These are phyloP conservation scores for Hyaloscypha variabilis DNA, from an alignment of 495 filamentous ascomycete species.

Conservation along the genomic window DNA sequence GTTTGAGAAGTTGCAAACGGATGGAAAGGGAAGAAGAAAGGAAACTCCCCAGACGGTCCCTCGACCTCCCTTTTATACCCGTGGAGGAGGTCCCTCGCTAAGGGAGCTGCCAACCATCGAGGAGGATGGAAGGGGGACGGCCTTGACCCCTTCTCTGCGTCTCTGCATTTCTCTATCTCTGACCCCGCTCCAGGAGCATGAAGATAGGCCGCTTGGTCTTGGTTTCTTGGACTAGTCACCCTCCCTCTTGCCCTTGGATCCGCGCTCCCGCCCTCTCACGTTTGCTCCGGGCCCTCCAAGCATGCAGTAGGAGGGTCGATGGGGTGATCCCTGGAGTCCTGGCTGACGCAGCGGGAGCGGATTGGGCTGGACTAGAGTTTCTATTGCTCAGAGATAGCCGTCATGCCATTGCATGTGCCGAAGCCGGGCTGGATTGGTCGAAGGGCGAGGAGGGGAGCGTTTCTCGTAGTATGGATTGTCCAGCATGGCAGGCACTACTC, in stretches of 20 bases:
- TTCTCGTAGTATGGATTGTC: slow-evolving; percentile 12
- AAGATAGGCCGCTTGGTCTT: slow-evolving; percentile 30
- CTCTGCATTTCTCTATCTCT: slow-evolving; percentile 36
- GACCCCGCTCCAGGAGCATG: slow-evolving; percentile 51
- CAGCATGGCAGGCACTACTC: not conserved
- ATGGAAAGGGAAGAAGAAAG: slow-evolving; percentile 53
- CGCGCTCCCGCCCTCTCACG: slow-evolving; percentile 30
- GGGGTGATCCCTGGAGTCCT: slow-evolving; percentile 41
- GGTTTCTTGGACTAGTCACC: slow-evolving; percentile 36
- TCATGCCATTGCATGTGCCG: slow-evolving; percentile 32
- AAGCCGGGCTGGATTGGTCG: slow-evolving; percentile 26
- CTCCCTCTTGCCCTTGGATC: slow-evolving; percentile 33
- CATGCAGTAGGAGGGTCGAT: slow-evolving; percentile 32
- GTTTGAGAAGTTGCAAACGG: slow-evolving; percentile 40
- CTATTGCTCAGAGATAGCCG: slow-evolving; percentile 48
- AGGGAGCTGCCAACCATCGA: slow-evolving; percentile 37
- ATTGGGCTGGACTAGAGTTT: slow-evolving; percentile 44
- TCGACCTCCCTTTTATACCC: slow-evolving; percentile 65
- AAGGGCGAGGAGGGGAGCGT: not conserved
- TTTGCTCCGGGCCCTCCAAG: slow-evolving; percentile 18
- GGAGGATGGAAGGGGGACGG: slow-evolving; percentile 32
- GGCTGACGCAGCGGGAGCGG: slow-evolving; percentile 31
- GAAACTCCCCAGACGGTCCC: slow-evolving; percentile 51
- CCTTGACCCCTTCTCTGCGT: slow-evolving; percentile 41
- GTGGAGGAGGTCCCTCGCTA: slow-evolving; percentile 48